Conservation (phyloP, 139 green algal genomes). For the Tetradesmus lagerheimii region DNA sequence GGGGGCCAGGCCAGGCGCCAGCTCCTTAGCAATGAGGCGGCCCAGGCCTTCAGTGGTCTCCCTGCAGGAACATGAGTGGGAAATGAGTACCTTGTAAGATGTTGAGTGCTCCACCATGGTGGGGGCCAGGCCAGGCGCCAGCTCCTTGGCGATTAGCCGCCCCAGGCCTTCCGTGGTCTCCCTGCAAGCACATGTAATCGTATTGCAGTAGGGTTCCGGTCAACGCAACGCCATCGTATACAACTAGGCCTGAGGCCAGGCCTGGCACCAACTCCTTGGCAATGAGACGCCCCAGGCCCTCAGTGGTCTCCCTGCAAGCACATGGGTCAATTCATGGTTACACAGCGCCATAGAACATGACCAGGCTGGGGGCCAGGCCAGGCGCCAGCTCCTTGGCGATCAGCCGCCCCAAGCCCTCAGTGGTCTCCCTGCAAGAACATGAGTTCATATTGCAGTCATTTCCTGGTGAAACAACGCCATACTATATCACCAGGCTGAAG, state of each 20-base stretch:
- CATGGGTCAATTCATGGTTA: too few relatives aligned
- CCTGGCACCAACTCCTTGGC: conserved; percentile 57
- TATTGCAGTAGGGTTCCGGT: too few relatives aligned
- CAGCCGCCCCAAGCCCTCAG: conserved; percentile 68
- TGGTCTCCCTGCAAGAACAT: conserved; percentile 86
- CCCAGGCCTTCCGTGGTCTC: conserved; percentile 73
- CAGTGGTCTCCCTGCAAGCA: conserved; percentile 82
- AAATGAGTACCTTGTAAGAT: too few relatives aligned
- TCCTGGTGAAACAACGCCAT: neutral
- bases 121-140: conserved; percentile 19
- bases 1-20: neutral
- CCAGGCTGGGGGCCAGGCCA: neutral
- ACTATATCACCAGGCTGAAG: neutral
- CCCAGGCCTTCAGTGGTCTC: conserved; percentile 70
- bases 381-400: conserved; percentile 67
- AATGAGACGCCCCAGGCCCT: conserved; percentile 73
- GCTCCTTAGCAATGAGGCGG: conserved; percentile 69
- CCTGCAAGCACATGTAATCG: conserved; percentile 86
- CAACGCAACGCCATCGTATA: neutral
- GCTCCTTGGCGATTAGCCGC: conserved; percentile 70
- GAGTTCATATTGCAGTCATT: conserved; percentile 7
- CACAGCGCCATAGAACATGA: neutral
- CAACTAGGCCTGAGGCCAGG: neutral
- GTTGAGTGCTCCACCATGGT: too few relatives aligned
- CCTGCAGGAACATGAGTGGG: conserved; percentile 91